phyloP scores from a whole-genome alignment of 805 yeast species.

The Candida broadrunensis region DNA sequence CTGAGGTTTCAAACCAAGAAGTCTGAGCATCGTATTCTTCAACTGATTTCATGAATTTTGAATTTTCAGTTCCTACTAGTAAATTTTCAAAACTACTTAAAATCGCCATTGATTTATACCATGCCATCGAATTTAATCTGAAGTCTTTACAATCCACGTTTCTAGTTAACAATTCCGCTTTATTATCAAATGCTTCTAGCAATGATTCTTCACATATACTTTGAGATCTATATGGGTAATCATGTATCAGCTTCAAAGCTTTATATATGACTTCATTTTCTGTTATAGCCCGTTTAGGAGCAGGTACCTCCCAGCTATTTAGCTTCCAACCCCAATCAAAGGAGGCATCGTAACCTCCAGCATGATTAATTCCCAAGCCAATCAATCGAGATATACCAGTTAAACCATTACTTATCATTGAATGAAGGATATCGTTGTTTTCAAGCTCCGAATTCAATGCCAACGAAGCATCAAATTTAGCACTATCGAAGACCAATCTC shows the following conservation, averaged over 20 bases:
- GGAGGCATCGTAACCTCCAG: slow-evolving; percentile 12
- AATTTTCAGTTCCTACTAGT: neutral
- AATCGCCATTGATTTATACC: slow-evolving; percentile 27
- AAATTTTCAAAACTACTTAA: slow-evolving; percentile 11
- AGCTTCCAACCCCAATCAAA: slow-evolving; percentile 77
- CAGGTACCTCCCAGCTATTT: slow-evolving; percentile 72
- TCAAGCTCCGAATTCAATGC: slow-evolving; percentile 7
- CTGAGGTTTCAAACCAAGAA: slow-evolving; percentile 36
- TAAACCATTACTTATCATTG: slow-evolving; percentile 52
- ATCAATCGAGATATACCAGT: slow-evolving; percentile 54
- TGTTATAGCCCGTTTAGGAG: slow-evolving; percentile 28
- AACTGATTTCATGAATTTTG: neutral
- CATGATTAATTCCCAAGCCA: slow-evolving; percentile 8
- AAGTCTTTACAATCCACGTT: slow-evolving; percentile 13
- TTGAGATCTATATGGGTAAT: slow-evolving; percentile 18
- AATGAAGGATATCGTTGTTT: slow-evolving; percentile 19
- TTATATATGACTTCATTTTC: slow-evolving; percentile 51
- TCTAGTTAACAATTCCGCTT: slow-evolving; percentile 5
- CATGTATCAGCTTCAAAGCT: slow-evolving; percentile 46
- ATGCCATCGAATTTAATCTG: slow-evolving; percentile 8
- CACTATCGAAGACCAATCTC: slow-evolving; percentile 53
- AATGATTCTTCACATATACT: slow-evolving; percentile 17
- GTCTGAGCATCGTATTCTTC: slow-evolving; percentile 14
- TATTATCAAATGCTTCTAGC: slow-evolving; percentile 13
- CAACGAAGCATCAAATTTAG: slow-evolving; percentile 47